Evolutionary conservation across 192 early-diverging fungal genomes (phyloP).

Genomic region (Neocallimastix lanati): DNA sequence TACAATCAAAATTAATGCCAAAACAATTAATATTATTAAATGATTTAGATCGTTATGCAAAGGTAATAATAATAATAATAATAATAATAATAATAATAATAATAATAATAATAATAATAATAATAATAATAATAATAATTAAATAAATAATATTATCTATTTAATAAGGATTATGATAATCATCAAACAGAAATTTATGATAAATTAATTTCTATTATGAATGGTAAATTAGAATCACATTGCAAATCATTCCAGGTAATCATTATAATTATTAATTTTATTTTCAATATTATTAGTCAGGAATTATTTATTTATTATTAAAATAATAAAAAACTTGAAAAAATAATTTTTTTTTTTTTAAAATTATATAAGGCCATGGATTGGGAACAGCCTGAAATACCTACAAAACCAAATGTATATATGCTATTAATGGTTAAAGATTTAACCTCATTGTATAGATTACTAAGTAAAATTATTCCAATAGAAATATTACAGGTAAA

Average conservation of each 20-base stretch:
- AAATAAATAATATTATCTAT: too few species aligned
- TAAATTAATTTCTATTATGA: slow-evolving; percentile 90
- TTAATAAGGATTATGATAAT: slow-evolving; percentile 43
- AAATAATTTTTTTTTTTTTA: too few species aligned
- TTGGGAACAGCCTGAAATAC: slow-evolving; percentile 1
- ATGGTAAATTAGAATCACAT: slow-evolving; percentile 65
- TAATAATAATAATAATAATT: too few species aligned
- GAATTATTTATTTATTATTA: too few species aligned
- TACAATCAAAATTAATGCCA: slow-evolving; percentile 46
- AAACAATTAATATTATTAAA: slow-evolving; percentile 65
- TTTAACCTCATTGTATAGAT: slow-evolving; percentile 73
- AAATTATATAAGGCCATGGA: slow-evolving; percentile 14
- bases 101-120: too few species aligned
- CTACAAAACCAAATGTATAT: slow-evolving; percentile 22
- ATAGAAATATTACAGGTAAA: slow-evolving; percentile 48
- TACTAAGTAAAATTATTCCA: slow-evolving; percentile 72
- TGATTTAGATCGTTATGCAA: slow-evolving; percentile 73
- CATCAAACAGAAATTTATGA: slow-evolving; percentile 81
- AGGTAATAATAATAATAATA: slow-evolving; percentile 15
- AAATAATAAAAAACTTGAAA: too few species aligned
- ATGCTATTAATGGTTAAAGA: slow-evolving; percentile 84
- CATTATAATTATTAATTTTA: background rate
- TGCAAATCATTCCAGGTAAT: slow-evolving; percentile 47
- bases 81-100: too few species aligned
- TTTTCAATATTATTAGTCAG: too few species aligned